Percentiles rank a stretch among this genome's conserved stretches.
These are phyloP conservation scores for Malassezia nana DNA, from an alignment of 1,284 basidiomycete genomes.

Conservation along the genomic window DNA sequence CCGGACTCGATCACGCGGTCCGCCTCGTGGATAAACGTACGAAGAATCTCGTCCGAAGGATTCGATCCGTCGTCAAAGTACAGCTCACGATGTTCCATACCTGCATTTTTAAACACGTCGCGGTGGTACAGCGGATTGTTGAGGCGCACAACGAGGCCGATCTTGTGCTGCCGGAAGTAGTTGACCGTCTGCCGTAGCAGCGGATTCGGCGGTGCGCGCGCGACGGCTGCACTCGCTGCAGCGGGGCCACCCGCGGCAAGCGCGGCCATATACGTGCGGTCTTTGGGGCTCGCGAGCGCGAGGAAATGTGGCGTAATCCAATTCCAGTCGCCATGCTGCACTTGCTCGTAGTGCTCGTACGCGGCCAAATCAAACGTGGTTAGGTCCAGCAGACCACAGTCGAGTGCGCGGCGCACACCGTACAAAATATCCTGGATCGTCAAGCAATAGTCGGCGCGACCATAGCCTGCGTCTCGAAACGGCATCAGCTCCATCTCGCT, in stretches of 20 bases:
- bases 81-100: conserved; percentile 68
- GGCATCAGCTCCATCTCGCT: conserved; percentile 63
- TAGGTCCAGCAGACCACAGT: conserved; percentile 77
- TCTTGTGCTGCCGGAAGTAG: conserved; percentile 74
- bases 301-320: conserved; percentile 61
- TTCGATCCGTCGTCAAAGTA: conserved; percentile 99
- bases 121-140: conserved; percentile 92
- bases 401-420: conserved; percentile 88
- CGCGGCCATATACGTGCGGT: conserved; percentile 37
- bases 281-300: conserved; percentile 79
- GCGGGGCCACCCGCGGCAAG: conserved; percentile 47
- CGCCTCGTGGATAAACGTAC: conserved; percentile 74
- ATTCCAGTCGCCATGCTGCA: conserved; percentile 75
- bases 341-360: conserved; percentile 70
- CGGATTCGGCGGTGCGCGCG: conserved; percentile 13
- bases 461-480: conserved; percentile 90
- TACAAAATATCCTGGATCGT: conserved; percentile 79
- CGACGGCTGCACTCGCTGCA: not conserved
- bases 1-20: conserved; percentile 68
- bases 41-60: conserved; percentile 84
- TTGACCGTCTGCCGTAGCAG: conserved; percentile 63
- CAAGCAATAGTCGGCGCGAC: conserved; percentile 81
- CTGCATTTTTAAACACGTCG: conserved; percentile 68
- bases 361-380: conserved; percentile 72
- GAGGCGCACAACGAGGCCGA: conserved; percentile 84